Evolutionary conservation across 768 basidiomycete genomes (phyloP).

Genomic region (Hemileccinum impolitum): DNA sequence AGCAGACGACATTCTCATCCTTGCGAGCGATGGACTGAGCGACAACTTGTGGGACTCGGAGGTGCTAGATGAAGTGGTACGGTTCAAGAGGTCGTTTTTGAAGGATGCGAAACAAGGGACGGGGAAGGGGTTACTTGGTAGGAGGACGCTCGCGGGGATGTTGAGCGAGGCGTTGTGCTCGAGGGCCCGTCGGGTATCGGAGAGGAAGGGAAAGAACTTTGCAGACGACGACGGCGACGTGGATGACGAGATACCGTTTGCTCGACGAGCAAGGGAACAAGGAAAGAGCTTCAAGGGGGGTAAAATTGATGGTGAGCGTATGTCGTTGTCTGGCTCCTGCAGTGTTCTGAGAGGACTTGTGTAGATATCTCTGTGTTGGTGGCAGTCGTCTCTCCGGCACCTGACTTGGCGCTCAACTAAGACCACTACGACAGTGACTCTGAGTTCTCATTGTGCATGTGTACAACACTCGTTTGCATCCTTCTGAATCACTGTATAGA

Average conservation of each 20-base stretch:
- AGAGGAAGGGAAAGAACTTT: conserved; percentile 35
- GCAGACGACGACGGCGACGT: conserved; percentile 26
- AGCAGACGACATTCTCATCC: conserved; percentile 72
- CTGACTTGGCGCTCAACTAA: conserved; percentile 20
- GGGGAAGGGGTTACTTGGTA: conserved; percentile 35
- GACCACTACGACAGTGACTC: background rate
- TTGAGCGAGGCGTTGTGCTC: conserved; percentile 80
- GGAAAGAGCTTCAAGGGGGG: conserved; percentile 75
- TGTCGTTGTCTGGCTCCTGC: background rate
- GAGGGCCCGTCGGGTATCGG: conserved; percentile 67
- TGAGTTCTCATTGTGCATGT: conserved; percentile 17
- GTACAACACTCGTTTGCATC: conserved; percentile 24
- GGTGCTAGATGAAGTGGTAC: conserved; percentile 73
- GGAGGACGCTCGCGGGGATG: conserved; percentile 62
- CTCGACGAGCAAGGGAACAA: conserved; percentile 68
- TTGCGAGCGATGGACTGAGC: conserved; percentile 77
- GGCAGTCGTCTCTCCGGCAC: conserved; percentile 55
- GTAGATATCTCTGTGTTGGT: conserved; percentile 66
- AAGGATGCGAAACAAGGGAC: conserved; percentile 15
- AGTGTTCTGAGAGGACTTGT: background rate
- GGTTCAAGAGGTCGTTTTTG: conserved; percentile 46
- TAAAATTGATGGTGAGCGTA: conserved; percentile 73
- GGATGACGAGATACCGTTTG: conserved; percentile 74
- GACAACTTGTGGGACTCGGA: conserved; percentile 92
- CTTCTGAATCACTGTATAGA: conserved; percentile 21